Conservation (phyloP, 495 filamentous ascomycete species). For the Penicillium soppii region DNA sequence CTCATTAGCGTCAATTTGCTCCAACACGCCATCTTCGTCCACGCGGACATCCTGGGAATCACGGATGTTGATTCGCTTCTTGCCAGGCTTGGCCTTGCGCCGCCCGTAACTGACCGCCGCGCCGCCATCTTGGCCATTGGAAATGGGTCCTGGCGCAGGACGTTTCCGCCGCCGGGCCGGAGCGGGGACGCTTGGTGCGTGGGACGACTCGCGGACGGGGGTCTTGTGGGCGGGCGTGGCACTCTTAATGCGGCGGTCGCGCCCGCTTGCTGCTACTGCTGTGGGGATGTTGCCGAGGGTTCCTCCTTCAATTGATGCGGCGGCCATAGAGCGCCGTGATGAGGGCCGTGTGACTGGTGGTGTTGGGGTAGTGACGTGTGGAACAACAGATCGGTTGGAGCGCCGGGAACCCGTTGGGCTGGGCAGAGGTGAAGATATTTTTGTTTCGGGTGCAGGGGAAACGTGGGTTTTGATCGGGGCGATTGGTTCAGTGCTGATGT, state of each 20-base stretch:
- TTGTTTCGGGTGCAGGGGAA: slow-evolving; percentile 17
- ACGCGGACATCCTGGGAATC: slow-evolving; percentile 43
- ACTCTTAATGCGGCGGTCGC: slow-evolving; percentile 49
- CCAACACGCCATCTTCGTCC: slow-evolving; percentile 51
- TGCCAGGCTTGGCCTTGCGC: slow-evolving; percentile 71
- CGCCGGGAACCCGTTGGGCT: slow-evolving; percentile 33
- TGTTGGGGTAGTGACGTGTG: slow-evolving; percentile 26
- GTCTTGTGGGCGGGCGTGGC: slow-evolving; percentile 50
- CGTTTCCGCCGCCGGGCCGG: slow-evolving; percentile 59
- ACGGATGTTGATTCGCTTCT: slow-evolving; percentile 48
- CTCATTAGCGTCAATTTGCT: slow-evolving; percentile 84
- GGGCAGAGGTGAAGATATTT: slow-evolving; percentile 21
- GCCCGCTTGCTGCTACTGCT: slow-evolving; percentile 18
- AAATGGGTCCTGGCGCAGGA: slow-evolving; percentile 74
- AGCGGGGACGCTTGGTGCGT: slow-evolving; percentile 47
- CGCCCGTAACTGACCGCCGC: slow-evolving; percentile 74
- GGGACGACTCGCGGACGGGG: slow-evolving; percentile 49
- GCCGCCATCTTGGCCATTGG: slow-evolving; percentile 66
- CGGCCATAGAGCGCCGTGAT: slow-evolving; percentile 45
- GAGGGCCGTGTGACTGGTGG: slow-evolving; percentile 40
- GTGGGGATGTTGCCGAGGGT: slow-evolving; percentile 8
- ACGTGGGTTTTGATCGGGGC: slow-evolving; percentile 11
- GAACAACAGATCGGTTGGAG: slow-evolving; percentile 16
- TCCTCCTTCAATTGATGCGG: slow-evolving; percentile 34
- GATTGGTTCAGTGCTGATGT: slow-evolving; percentile 23